These are phyloP conservation scores for Beauveria australis DNA, from an alignment of 2,329 filamentous ascomycete genomes.

Conservation along the genomic window DNA sequence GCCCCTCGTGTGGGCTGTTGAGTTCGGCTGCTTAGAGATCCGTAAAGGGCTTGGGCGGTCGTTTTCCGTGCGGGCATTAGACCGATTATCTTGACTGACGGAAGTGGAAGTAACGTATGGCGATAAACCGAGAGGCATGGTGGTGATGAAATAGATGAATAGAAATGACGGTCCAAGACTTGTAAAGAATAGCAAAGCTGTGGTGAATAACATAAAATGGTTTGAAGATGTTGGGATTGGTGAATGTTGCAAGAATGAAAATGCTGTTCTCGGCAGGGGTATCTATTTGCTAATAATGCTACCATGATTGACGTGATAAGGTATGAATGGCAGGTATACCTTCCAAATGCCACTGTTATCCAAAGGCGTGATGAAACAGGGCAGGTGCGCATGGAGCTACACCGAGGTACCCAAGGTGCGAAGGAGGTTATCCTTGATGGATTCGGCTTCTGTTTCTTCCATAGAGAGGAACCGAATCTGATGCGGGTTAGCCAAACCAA, in stretches of 20 bases:
- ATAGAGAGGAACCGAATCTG: constrained; percentile 61
- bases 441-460: constrained; percentile 50
- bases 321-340: background rate
- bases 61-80: constrained; percentile 12
- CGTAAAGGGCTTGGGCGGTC: constrained; percentile 38
- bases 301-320: background rate
- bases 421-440: constrained; percentile 49
- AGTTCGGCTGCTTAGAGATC: constrained; percentile 34
- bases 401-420: constrained; percentile 36
- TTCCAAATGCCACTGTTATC: constrained; percentile 3
- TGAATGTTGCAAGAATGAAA: constrained; percentile 2
- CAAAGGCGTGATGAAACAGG: background rate
- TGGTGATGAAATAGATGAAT: background rate
- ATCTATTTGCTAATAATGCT: constrained; percentile 5
- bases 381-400: constrained; percentile 12
- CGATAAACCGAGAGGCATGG: constrained; percentile 7
- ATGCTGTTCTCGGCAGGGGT: constrained; percentile 1
- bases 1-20: constrained; percentile 14
- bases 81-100: constrained; percentile 15
- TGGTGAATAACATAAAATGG: constrained; percentile 1
- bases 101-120: constrained; percentile 8
- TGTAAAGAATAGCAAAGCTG: constrained; percentile 6
- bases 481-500: constrained; percentile 11
- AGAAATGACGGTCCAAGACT: background rate
- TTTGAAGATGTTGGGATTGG: background rate